These are phyloP conservation scores for Dentipellis fragilis DNA, from an alignment of 768 basidiomycete species.

Conservation along the genomic window DNA sequence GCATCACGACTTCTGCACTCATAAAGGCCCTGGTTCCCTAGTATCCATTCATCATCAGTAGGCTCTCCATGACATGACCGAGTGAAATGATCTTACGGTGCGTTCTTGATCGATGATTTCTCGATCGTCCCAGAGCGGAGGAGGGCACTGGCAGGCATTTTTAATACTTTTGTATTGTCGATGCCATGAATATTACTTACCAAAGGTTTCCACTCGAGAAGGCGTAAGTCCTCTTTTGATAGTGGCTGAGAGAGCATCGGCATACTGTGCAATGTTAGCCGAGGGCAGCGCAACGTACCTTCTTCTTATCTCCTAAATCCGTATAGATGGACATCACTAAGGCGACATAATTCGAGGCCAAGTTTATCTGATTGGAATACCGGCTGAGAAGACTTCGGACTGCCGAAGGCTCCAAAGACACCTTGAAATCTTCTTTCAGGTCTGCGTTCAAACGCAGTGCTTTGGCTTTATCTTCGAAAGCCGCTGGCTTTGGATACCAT, in stretches of 20 bases:
- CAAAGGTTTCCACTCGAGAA: background rate
- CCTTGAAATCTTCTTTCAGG: no score
- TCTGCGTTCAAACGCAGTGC: no score
- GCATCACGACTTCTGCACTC: background rate
- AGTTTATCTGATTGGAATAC: no score
- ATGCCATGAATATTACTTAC: background rate
- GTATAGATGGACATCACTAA: no score
- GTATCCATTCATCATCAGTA: background rate
- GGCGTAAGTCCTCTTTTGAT: background rate
- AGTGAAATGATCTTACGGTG: background rate
- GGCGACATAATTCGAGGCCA: no score
- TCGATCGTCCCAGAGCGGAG: background rate
- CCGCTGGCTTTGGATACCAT: no score
- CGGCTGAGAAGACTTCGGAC: no score
- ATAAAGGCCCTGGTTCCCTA: background rate
- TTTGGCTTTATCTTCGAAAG: no score
- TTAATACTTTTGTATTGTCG: background rate
- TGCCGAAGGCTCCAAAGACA: no score
- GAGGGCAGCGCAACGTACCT: no score
- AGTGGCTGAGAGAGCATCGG: background rate
- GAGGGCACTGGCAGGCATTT: background rate
- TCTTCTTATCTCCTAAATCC: no score
- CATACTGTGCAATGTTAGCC: no score
- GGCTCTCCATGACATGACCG: background rate
- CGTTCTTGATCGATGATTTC: background rate